Base-by-base conservation (phyloP, 352 stramenopile species). In the Phytophthora vignae region DNA sequence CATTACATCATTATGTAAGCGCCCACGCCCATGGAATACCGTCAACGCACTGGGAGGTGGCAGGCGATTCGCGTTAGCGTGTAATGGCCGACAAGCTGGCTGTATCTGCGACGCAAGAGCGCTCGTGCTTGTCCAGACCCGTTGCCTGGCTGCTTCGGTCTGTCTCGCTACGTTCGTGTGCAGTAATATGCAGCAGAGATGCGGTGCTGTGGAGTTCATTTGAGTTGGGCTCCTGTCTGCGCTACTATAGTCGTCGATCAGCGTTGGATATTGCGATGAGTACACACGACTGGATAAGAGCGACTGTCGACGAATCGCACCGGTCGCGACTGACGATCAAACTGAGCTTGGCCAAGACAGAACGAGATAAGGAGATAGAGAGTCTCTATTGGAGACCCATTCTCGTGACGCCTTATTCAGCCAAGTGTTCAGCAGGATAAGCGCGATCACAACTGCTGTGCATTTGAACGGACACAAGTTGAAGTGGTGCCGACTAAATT, bases 41-140 rank as follows among this genome's bases (percentile, higher is more conserved):
- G 63, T 57, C 54, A 69, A 69, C 63, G 63, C 63, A 33, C 63
- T 53, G 56, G 22, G 33, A 70, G 46, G 64, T 71, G 31, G 55
- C 44, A 64, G 29, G 33, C 6, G 15, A 55, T 52, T 56, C n/a
- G 2, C 19, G 6, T n/a, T 62, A 12, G 50, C 48, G 31, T 27
- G 50, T 60, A 62, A 68, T 68, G 50, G 4, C 8, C 2, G 15
- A 44, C 36, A 17, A 9, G 22, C 49, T 60, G 49, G 50, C 36
- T 54, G 60, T 59, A 42, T 53, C 49, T 53, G 60, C 60, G 48
- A 59, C 38, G 27, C 46, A 55, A 48, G 12, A 53, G 44, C 42
- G 38, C 44, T 42, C 57, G 50, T 19, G 50, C 50, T 56, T 25
- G 19, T 31, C 55, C 15, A 1, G 36, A 44, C 36, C 12, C 21